phyloP scores from a whole-genome alignment of 139 green algal species.

The Chlamydomonas urium region DNA sequence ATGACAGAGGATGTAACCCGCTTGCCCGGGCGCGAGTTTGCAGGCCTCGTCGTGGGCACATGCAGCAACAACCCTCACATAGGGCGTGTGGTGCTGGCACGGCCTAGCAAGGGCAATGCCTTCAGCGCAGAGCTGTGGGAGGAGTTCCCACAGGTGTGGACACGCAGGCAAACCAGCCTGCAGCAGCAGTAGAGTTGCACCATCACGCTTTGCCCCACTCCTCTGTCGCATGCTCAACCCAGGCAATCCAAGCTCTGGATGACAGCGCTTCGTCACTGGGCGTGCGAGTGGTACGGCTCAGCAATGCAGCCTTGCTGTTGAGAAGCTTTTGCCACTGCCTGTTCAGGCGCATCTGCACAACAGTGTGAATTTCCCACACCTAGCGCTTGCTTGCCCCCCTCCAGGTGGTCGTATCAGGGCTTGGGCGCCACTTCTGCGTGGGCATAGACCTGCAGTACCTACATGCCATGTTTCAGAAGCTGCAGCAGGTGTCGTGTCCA shows the following conservation, averaged over 20 bases:
- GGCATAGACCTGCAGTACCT: constrained; percentile 34
- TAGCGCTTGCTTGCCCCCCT: too few relatives aligned
- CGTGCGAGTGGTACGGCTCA: background rate
- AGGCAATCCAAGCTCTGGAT: constrained; percentile 1
- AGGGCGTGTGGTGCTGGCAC: constrained; percentile 20
- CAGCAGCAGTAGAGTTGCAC: too few relatives aligned
- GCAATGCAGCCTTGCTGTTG: too few relatives aligned
- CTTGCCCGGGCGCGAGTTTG: too few relatives aligned
- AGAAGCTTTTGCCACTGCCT: too few relatives aligned
- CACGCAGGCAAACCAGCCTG: too few relatives aligned
- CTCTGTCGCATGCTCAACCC: background rate
- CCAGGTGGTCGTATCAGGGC: background rate
- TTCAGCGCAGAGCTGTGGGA: constrained; percentile 23
- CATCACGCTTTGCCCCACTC: background rate
- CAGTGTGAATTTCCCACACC: too few relatives aligned
- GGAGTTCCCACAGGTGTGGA: constrained; percentile 30
- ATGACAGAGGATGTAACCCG: too few relatives aligned
- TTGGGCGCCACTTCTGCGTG: constrained; percentile 16
- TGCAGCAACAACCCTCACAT: constrained; percentile 8
- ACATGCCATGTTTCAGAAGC: background rate
- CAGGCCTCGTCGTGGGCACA: too few relatives aligned
- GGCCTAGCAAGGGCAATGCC: constrained; percentile 28
- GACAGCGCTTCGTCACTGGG: background rate
- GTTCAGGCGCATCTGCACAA: background rate
- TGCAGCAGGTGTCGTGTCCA: background rate